These are phyloP conservation scores for Saccharomycopsis javanensis DNA, from an alignment of 805 yeast species.

Conservation along the genomic window DNA sequence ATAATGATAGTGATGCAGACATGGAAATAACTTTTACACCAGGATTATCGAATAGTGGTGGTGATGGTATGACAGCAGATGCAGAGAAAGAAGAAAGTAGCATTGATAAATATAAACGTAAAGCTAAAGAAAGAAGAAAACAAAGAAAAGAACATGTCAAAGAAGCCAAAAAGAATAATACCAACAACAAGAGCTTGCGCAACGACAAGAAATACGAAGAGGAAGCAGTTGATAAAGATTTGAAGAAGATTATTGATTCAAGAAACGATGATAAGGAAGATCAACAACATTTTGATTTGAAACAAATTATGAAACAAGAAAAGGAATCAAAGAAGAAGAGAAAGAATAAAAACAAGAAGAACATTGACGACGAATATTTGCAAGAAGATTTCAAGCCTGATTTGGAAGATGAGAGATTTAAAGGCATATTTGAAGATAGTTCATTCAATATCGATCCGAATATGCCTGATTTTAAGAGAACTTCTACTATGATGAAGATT, in stretches of 20 bases:
- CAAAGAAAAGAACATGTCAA: slow-evolving; percentile 71
- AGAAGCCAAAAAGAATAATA: slow-evolving; percentile 37
- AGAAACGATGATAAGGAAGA: slow-evolving; percentile 36
- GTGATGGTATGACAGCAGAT: slow-evolving; percentile 25
- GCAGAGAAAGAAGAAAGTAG: slow-evolving; percentile 56
- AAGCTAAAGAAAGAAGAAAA: slow-evolving; percentile 88
- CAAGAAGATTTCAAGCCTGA: slow-evolving; percentile 46
- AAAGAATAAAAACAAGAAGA: slow-evolving; percentile 36
- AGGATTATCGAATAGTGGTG: slow-evolving; percentile 46
- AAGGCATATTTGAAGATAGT: slow-evolving; percentile 72
- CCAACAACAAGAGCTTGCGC: slow-evolving; percentile 22
- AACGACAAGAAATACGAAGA: slow-evolving; percentile 19
- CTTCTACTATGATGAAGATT: slow-evolving; percentile 77
- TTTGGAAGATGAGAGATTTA: slow-evolving; percentile 73
- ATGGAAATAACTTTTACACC: slow-evolving; percentile 96
- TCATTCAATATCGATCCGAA: slow-evolving; percentile 94
- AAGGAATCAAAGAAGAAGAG: slow-evolving; percentile 46
- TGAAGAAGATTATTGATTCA: background rate
- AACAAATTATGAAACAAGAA: slow-evolving; percentile 66
- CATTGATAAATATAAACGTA: slow-evolving; percentile 69
- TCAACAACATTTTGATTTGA: slow-evolving; percentile 66
- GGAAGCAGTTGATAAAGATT: slow-evolving; percentile 22
- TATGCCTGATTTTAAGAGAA: slow-evolving; percentile 79
- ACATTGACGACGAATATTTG: slow-evolving; percentile 42
- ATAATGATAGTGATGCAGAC: slow-evolving; percentile 57